Evolutionary conservation across 441 rosid genomes (phyloP).

Genomic region (Euphorbia corollata): DNA sequence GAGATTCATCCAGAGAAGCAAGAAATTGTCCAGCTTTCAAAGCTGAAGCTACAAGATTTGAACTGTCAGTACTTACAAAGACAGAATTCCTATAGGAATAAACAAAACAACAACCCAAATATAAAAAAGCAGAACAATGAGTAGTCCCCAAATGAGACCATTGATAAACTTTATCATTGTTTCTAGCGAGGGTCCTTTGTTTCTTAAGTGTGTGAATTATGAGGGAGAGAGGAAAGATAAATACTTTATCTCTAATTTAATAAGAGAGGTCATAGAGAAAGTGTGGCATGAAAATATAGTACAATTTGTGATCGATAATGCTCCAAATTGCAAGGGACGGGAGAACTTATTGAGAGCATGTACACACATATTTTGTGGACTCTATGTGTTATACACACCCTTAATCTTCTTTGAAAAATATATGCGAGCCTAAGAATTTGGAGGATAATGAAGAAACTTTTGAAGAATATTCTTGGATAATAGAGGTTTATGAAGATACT

Average conservation of each 20-base stretch:
- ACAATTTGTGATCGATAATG: background rate
- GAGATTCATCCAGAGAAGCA: conserved; percentile 40
- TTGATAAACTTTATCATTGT: background rate
- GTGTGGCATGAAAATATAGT: background rate
- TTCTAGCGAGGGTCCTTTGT: background rate
- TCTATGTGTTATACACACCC: background rate
- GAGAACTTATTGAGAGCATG: background rate
- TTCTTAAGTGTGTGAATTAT: background rate
- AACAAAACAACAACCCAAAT: too few relatives aligned
- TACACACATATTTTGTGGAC: background rate
- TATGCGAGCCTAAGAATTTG: background rate
- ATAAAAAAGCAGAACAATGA: too few relatives aligned
- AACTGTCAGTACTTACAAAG: conserved; percentile 7
- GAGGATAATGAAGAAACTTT: background rate
- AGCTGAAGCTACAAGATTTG: conserved; percentile 41
- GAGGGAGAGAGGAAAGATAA: background rate
- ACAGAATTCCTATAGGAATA: background rate
- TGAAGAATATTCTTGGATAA: background rate
- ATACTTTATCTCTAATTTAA: background rate
- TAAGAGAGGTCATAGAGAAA: background rate
- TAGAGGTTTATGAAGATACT: background rate
- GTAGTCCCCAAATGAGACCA: background rate
- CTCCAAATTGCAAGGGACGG: background rate
- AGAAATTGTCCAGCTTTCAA: conserved; percentile 46
- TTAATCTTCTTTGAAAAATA: background rate